Evolutionary conservation across 1,284 basidiomycete species (phyloP), one percentile per base, ranked within the genome.

Genomic region (Gastroboletus turbinatus): DNA sequence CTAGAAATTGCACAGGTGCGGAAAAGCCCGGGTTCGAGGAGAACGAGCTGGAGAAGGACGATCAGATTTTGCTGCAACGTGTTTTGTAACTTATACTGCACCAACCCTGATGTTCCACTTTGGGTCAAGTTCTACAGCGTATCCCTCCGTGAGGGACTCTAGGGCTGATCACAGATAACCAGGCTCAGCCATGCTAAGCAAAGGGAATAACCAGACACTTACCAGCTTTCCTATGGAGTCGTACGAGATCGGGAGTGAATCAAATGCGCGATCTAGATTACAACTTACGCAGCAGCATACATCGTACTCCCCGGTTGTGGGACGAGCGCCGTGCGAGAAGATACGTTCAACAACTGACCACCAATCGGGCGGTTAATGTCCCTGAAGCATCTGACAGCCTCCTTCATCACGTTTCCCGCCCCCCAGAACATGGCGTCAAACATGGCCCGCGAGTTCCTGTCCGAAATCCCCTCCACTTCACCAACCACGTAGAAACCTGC

Each of bases 351-450:
- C 45, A 71, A 23, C 11, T 56, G 51, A n/a, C 69, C 66, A 16
- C 66, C 66, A 36, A 64, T 55, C 23, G 67, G 68, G 5, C 35
- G 55, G 47, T 67, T 71, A 0, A 60, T 40, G 13, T 67, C 69
- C 35, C 66, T 65, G 50, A 67, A 71, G 43, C 63, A 71, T 29
- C 44, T 45, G 19, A 71, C 48, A 16, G 69, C 66, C 46, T 70
- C 58, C 52, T 23, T 67, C 54, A 68, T 72, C 9, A 71, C 58
- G 36, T 65, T 69, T 7, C 54, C 61, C 13, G 74, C 61, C 30
- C 72, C 72, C 70, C 73, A 73, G 56, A 69, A 70, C 40, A 68
- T 52, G 19, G 64, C 59, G n/a, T 74, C 73, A 40, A 75, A 71
- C 36, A 72, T 57, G 33, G 52, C 54, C 29, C 67, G 62, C 19